Evolutionary conservation across 371 early-diverging fungal genomes (phyloP).

Genomic region (Saksenaea oblongispora): DNA sequence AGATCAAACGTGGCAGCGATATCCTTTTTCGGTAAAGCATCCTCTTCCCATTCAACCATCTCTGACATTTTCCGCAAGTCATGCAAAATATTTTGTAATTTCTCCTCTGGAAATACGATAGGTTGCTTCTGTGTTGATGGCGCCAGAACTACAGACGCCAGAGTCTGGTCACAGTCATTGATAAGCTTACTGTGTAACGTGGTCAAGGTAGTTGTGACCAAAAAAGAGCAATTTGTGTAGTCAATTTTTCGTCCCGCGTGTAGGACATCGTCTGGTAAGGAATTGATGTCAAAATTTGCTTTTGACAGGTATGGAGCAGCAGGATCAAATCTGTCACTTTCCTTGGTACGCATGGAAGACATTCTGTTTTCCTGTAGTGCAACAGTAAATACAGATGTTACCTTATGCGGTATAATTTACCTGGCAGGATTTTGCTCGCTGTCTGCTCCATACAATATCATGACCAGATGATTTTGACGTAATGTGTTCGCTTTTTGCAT

Average conservation of each 20-base stretch:
- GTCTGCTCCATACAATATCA: slow-evolving; percentile 24
- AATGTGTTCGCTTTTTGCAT: slow-evolving; percentile 32
- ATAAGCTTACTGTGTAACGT: slow-evolving; percentile 44
- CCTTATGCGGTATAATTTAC: slow-evolving; percentile 8
- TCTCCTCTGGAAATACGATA: slow-evolving; percentile 27
- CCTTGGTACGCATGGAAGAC: slow-evolving; percentile 28
- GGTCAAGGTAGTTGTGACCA: slow-evolving; percentile 42
- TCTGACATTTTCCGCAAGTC: slow-evolving; percentile 47
- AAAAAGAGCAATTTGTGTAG: background rate
- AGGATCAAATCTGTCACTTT: background rate
- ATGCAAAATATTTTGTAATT: slow-evolving; percentile 23
- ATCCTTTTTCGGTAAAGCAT: slow-evolving; percentile 6
- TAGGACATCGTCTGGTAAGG: background rate
- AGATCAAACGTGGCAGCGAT: slow-evolving; percentile 9
- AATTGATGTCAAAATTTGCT: background rate
- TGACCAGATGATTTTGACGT: slow-evolving; percentile 12
- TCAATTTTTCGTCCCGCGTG: background rate
- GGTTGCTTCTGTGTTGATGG: slow-evolving; percentile 6
- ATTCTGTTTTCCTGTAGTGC: slow-evolving; percentile 27
- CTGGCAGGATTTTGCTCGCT: slow-evolving; percentile 41
- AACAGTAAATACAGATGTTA: background rate
- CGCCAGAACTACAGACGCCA: slow-evolving; percentile 18
- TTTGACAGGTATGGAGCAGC: background rate
- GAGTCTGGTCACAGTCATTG: slow-evolving; percentile 38
- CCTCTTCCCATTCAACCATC: slow-evolving; percentile 44